These are phyloP conservation scores for Fusarium torulosum DNA, from an alignment of 2,329 filamentous ascomycete species.

Conservation along the genomic window DNA sequence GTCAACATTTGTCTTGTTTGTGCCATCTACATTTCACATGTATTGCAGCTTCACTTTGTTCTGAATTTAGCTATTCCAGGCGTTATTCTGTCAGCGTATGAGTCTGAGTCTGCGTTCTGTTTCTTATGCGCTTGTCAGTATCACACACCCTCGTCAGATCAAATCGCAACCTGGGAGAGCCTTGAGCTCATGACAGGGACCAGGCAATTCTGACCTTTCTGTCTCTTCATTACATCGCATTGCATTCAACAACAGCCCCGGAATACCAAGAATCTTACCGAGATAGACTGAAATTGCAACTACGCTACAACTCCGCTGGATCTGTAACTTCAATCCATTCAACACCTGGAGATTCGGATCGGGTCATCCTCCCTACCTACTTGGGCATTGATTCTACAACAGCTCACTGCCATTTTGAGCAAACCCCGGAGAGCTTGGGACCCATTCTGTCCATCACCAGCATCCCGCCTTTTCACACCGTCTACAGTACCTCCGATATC, in stretches of 20 bases:
- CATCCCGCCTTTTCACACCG: slow-evolving; percentile 33
- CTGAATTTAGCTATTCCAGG: slow-evolving; percentile 27
- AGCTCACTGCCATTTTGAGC: slow-evolving; percentile 39
- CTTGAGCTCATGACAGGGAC: slow-evolving; percentile 13
- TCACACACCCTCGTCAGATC: slow-evolving; percentile 32
- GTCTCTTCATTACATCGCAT: slow-evolving; percentile 18
- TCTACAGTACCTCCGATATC: slow-evolving; percentile 18
- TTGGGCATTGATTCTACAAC: slow-evolving; percentile 32
- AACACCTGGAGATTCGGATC: slow-evolving; percentile 7
- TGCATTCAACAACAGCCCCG: slow-evolving; percentile 13
- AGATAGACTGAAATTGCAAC: slow-evolving; percentile 16
- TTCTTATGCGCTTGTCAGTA: slow-evolving; percentile 23
- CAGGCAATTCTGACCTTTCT: slow-evolving; percentile 22
- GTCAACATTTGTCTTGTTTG: slow-evolving; percentile 23
- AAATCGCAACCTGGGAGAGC: slow-evolving; percentile 28
- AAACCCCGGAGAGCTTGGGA: slow-evolving; percentile 25
- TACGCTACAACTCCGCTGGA: slow-evolving; percentile 23
- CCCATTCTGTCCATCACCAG: slow-evolving; percentile 26
- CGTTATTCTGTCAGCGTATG: slow-evolving; percentile 26
- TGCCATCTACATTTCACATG: slow-evolving; percentile 24
- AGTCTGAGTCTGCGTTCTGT: slow-evolving; percentile 6
- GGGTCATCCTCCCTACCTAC: slow-evolving; percentile 22
- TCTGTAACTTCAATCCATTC: slow-evolving; percentile 6
- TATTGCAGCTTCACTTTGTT: slow-evolving; percentile 31
- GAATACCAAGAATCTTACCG: slow-evolving; percentile 17